Conservation (phyloP, 345 rosid genomes). For the Eucalyptus grandis region DNA sequence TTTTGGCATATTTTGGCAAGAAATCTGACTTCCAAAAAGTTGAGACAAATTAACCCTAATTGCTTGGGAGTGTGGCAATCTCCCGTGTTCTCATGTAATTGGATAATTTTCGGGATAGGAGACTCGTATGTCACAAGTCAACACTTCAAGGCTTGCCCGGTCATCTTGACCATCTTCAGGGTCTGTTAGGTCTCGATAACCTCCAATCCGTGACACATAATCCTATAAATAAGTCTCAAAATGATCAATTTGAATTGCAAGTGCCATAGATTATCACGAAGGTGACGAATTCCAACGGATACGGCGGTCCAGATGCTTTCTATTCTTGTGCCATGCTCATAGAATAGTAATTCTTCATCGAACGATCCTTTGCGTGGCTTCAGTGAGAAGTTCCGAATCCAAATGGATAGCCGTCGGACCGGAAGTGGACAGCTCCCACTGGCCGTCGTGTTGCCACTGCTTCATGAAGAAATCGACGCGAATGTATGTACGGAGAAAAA, state of each 20-base stretch:
- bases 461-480: too few relatives aligned
- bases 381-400: neutral
- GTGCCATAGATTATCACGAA: neutral
- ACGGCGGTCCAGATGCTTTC: neutral
- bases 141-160: neutral
- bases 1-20: neutral
- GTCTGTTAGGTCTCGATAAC: neutral
- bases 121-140: neutral
- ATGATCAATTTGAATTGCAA: neutral
- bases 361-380: neutral
- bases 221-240: neutral
- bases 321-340: neutral
- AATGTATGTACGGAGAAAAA: too few relatives aligned
- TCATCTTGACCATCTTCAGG: neutral
- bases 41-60: neutral
- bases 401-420: neutral
- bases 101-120: neutral
- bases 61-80: rapidly evolving
- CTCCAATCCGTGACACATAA: neutral
- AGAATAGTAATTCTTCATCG: neutral
- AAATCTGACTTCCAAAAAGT: neutral
- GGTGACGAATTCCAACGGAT: neutral
- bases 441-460: neutral
- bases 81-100: too few relatives aligned
- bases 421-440: neutral